A percentile compares a stretch with the other conserved stretches of the same genome.
phyloP scores from a whole-genome alignment of 495 filamentous ascomycete species.

The Platismatia glauca region DNA sequence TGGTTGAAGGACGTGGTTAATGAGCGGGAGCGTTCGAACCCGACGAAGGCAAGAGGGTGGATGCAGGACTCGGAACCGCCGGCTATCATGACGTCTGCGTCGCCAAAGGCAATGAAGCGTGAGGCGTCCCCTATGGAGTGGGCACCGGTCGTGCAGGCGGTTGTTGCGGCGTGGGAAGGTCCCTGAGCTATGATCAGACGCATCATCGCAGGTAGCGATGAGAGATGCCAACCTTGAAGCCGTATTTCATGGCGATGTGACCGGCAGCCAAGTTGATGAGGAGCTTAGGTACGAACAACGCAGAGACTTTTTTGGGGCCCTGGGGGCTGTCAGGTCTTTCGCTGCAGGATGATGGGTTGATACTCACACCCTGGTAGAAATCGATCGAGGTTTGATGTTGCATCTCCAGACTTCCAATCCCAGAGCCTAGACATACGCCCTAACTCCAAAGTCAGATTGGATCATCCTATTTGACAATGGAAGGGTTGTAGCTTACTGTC shows the following conservation, averaged over 20 bases:
- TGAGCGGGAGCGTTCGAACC: conserved; percentile 80
- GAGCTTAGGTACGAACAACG: conserved; percentile 83
- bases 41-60: conserved; percentile 83
- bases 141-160: conserved; percentile 90
- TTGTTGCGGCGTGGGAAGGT: conserved; percentile 84
- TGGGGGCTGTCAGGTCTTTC: conserved; percentile 25
- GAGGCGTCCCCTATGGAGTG: conserved; percentile 90
- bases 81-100: conserved; percentile 90
- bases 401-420: conserved; percentile 89
- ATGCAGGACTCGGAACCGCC: conserved; percentile 94
- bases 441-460: conserved; percentile 22
- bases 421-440: conserved; percentile 90
- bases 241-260: conserved; percentile 86
- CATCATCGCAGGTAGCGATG: background rate
- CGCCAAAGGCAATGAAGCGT: conserved; percentile 80
- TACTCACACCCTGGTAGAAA: conserved; percentile 60
- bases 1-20: conserved; percentile 75
- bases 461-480: background rate
- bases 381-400: conserved; percentile 72
- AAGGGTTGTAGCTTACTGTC: conserved; percentile 40
- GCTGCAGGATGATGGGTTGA: background rate
- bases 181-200: conserved; percentile 41
- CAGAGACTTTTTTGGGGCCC: conserved; percentile 88
- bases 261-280: conserved; percentile 92
- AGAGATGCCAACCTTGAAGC: conserved; percentile 50